Evolutionary conservation across 345 rosid species (phyloP).

Genomic region (Salix purpurea): DNA sequence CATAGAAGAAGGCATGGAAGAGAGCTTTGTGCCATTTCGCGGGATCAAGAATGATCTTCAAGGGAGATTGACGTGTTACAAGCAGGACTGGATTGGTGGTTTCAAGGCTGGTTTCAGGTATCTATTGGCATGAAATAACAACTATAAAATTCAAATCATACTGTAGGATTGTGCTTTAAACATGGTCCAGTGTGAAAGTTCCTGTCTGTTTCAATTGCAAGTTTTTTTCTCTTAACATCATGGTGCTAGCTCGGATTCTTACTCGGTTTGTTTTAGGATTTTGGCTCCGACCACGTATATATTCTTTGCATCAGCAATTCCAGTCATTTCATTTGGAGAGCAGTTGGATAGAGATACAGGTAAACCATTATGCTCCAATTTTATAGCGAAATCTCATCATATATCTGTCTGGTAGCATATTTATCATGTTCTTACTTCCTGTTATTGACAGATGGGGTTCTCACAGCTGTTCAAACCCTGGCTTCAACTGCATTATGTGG

Average conservation of each 20-base stretch:
- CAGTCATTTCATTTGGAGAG: constrained; percentile 32
- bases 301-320: constrained; percentile 33
- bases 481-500: constrained; percentile 33
- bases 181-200: neutral
- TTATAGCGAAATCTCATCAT: neutral
- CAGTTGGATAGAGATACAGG: constrained; percentile 32
- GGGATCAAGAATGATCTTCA: constrained; percentile 25
- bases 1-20: constrained; percentile 24
- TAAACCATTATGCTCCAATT: neutral
- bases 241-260: constrained; percentile 6
- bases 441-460: constrained; percentile 16
- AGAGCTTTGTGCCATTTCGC: constrained; percentile 25
- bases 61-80: constrained; percentile 24
- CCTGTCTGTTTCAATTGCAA: constrained; percentile 1
- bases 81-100: constrained; percentile 31
- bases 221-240: neutral
- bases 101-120: constrained; percentile 26
- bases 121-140: neutral
- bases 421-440: neutral
- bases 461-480: constrained; percentile 27
- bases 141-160: neutral
- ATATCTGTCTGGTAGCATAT: neutral
- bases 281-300: constrained; percentile 32
- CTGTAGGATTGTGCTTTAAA: neutral
- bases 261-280: constrained; percentile 12